Percentiles rank a stretch among this genome's conserved stretches.
phyloP scores from a whole-genome alignment of 2,329 filamentous ascomycete genomes.

The Sporothrix dimorphospora region DNA sequence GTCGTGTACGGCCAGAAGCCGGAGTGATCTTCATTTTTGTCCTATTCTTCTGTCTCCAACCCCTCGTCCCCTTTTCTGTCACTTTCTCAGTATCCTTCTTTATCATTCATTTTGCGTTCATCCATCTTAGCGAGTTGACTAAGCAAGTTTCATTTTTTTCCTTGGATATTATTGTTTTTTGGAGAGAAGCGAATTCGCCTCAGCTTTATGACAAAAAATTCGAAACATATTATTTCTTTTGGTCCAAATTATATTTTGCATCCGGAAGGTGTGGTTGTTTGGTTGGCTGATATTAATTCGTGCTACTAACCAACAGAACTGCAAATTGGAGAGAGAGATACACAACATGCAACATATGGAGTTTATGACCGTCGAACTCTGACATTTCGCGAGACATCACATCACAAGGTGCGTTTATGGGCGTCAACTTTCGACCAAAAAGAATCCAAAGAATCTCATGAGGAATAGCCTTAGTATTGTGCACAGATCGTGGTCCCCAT shows the following conservation, averaged over 20 bases:
- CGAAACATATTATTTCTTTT: background rate
- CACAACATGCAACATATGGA: background rate
- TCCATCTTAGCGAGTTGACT: background rate
- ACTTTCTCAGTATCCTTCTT: background rate
- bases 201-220: background rate
- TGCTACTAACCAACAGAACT: background rate
- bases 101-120: background rate
- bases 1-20: constrained; percentile 34
- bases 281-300: background rate
- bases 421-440: background rate
- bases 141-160: background rate
- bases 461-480: constrained; percentile 14
- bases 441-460: background rate
- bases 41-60: background rate
- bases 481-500: background rate
- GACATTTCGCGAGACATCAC: background rate
- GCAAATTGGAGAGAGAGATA: too few relatives aligned
- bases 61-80: background rate
- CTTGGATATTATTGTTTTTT: background rate
- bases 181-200: background rate
- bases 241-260: background rate
- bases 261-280: background rate
- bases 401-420: background rate
- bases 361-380: background rate
- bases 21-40: background rate